Evolutionary conservation across 768 basidiomycete species (phyloP), one percentile per base, ranked within the genome.

Genomic region (Hirschioporus abietinus): DNA sequence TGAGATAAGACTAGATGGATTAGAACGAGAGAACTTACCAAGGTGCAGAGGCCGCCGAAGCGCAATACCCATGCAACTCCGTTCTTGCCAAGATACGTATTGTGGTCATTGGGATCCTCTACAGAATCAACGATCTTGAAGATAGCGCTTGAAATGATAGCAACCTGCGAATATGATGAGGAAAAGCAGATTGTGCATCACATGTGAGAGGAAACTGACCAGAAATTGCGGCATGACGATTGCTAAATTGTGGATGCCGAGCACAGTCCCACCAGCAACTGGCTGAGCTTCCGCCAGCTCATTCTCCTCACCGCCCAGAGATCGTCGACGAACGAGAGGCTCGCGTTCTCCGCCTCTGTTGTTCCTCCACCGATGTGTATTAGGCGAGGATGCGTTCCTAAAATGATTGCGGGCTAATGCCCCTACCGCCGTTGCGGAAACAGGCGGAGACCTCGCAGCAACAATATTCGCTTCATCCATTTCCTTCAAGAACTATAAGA

Each of bases 181-280:
- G 68, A 27, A 71, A 70, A 34, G 69, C 23, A 60, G 52, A 26
- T 24, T 58, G 10, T 26, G 58, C 36, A 27, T 20, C 20, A 10
- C 23, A 10, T 30, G 25, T 26, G 24, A 15, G 26, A 25, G 20
- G 15, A 52, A 2, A 83, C 93, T 70, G 74, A 96, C 95, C 64
- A 96, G 83, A 74, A 98, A 92, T 71, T 98, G 96, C 24, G 96
- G 96, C 78, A 94, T 88, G 27, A 98, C 96, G 67, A 98, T 95
- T 5, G 96, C 92, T 20, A 98, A 81, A 74, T 98, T 98, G 73
- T 98, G 96, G 57, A 98, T 95, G 2, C 96, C 96, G 58, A 97
- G 84, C 52, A 96, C 88, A 1, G 96, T 97, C 9, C 95, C 95
- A 20, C 95, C 95, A 1, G 92, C 89, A 61, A 90, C 80, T 24